Conservation (phyloP, 768 basidiomycete species). For the Chiua virens region DNA sequence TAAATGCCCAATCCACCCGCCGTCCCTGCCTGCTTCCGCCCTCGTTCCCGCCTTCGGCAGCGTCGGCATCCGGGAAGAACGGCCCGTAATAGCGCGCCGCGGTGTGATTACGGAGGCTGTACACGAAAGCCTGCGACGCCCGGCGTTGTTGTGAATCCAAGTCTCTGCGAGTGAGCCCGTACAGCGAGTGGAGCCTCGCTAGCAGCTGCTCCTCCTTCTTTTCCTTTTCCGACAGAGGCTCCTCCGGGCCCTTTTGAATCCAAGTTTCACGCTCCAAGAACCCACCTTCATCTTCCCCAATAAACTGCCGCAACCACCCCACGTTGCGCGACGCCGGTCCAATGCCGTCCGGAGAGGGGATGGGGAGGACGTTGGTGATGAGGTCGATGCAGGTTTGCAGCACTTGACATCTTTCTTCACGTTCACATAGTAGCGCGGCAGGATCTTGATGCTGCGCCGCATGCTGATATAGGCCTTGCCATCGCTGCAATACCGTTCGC, state of each 20-base stretch:
- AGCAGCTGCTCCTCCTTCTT: conserved; percentile 45
- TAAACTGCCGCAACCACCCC: conserved; percentile 46
- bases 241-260: neutral
- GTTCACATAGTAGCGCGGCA: conserved; percentile 27
- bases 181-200: conserved; percentile 54
- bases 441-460: conserved; percentile 4
- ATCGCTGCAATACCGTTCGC: conserved; percentile 42
- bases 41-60: conserved; percentile 21
- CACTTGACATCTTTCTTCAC: conserved; percentile 43
- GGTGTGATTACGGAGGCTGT: conserved; percentile 59
- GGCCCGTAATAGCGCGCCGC: conserved; percentile 56
- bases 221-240: conserved; percentile 35
- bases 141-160: conserved; percentile 31
- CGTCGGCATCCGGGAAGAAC: conserved; percentile 33
- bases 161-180: conserved; percentile 54
- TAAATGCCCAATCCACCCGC: conserved; percentile 58
- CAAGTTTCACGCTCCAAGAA: conserved; percentile 43
- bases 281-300: conserved; percentile 40
- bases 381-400: conserved; percentile 54
- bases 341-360: conserved; percentile 23
- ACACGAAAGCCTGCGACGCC: conserved; percentile 55
- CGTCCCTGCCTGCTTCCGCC: conserved; percentile 1
- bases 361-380: conserved; percentile 42
- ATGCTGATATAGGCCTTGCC: too few relatives aligned
- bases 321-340: conserved; percentile 48